A percentile compares a stretch with the other conserved stretches of the same genome.
These are phyloP conservation scores for Rhizopogon roseolus DNA, from an alignment of 768 basidiomycete species.

Conservation along the genomic window DNA sequence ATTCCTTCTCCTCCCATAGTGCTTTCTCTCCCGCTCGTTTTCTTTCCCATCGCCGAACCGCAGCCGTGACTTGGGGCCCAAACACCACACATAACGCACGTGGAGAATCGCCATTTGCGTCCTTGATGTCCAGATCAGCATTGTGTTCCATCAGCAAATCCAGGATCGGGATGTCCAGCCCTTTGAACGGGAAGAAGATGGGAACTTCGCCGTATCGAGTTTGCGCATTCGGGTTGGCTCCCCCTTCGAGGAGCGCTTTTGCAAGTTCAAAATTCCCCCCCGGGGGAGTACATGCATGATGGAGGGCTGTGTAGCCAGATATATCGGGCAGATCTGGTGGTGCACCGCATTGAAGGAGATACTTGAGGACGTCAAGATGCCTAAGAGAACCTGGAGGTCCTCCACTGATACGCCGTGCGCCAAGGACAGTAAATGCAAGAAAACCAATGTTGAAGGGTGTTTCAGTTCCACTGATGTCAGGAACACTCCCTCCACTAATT, in stretches of 20 bases:
- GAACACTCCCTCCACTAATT: constrained; percentile 25
- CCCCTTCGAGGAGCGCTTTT: constrained; percentile 36
- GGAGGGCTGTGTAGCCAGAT: constrained; percentile 44
- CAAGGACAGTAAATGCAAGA: constrained; percentile 33
- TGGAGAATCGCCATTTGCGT: constrained; percentile 35
- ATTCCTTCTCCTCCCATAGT: constrained; percentile 37
- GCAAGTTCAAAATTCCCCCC: constrained; percentile 25
- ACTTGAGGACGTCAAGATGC: constrained; percentile 33
- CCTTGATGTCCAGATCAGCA: constrained; percentile 37
- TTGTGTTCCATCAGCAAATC: constrained; percentile 46
- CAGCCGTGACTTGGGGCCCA: constrained; percentile 42
- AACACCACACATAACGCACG: constrained; percentile 23
- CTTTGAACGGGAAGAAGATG: constrained; percentile 29
- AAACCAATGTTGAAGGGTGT: constrained; percentile 41
- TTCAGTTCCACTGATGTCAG: constrained; percentile 35
- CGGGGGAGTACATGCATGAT: constrained; percentile 35
- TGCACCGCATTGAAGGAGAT: constrained; percentile 37
- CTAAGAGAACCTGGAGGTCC: constrained; percentile 11
- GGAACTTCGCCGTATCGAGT: constrained; percentile 46
- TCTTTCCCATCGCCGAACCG: constrained; percentile 41
- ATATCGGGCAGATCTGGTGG: constrained; percentile 40
- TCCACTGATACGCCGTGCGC: constrained; percentile 32
- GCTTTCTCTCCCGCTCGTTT: constrained; percentile 40
- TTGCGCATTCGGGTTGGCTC: constrained; percentile 45
- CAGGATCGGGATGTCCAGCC: constrained; percentile 27